Evolutionary conservation across 768 basidiomycete species (phyloP), one percentile per base, ranked within the genome.

Genomic region (Collybia sordida): DNA sequence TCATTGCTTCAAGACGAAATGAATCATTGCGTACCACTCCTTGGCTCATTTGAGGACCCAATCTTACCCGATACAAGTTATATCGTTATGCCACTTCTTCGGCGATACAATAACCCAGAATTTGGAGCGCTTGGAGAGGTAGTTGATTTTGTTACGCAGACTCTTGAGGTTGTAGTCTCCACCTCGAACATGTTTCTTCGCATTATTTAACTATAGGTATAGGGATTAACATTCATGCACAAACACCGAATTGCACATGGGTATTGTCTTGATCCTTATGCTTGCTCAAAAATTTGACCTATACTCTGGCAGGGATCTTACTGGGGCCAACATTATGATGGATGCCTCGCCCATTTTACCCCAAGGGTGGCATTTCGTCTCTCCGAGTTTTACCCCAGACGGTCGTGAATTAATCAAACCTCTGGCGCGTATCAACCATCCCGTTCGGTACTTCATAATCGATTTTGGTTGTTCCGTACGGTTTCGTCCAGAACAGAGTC

Each of bases 391-490:
- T 27, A 55, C 70, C 14, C 60, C 60, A 0, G 71, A 73, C 47
- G 69, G 64, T 1, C 53, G 67, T 15, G 57, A 63, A 0, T 51
- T 57, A 2, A 44, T 70, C 12, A 39, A 45, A 12, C 66, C 68
- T 0, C 52, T 68, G 8, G 54, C 65, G 2, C 62, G 71, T 22
- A 65, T 65, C n/a, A 63, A 66, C 25, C 54, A 65, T 37, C 63
- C 71, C 4, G 70, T 75, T 6, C 64, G 66, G 6, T 74, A 74
- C 55, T 67, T 66, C 38, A 70, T 72, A 37, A 61, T 73, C 38
- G 72, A 71, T 27, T 73, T 67, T 47, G 71, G 67, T 9, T 55
- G 54, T 18, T 39, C 68, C 50, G 36, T 50, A 47, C 47, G 56
- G 59, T 19, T 55, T 44, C 22, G 54, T 53, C 52, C 62, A 55